Conservation (phyloP, 2,329 filamentous ascomycete genomes). For the Epichloe festucae region DNA sequence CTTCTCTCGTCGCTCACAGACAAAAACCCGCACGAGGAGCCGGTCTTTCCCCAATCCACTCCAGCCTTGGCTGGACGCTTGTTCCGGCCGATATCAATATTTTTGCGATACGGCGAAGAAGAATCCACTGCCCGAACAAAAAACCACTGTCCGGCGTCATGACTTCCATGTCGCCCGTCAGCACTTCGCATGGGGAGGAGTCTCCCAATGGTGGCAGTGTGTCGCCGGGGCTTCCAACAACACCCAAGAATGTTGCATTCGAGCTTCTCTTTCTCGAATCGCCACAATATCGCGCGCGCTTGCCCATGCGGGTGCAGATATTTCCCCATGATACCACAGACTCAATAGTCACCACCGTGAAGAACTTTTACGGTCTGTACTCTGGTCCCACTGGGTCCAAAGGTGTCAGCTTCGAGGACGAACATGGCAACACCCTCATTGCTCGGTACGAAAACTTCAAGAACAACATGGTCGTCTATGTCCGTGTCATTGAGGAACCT, state of each 20-base stretch:
- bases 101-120: background rate
- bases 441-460: slow-evolving; percentile 91
- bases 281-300: slow-evolving; percentile 56
- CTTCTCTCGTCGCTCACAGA: background rate
- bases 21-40: slow-evolving; percentile 23
- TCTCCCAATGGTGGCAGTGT: slow-evolving; percentile 30
- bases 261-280: slow-evolving; percentile 58
- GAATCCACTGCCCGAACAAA: background rate
- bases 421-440: slow-evolving; percentile 79
- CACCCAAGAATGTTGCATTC: slow-evolving; percentile 66
- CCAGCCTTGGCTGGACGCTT: slow-evolving; percentile 9
- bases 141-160: slow-evolving; percentile 17
- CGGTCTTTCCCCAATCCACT: slow-evolving; percentile 11
- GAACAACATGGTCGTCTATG: slow-evolving; percentile 86
- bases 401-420: slow-evolving; percentile 92
- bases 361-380: slow-evolving; percentile 97
- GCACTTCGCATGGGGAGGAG: slow-evolving; percentile 18
- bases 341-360: slow-evolving; percentile 94
- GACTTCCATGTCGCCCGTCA: slow-evolving; percentile 34
- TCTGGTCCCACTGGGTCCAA: slow-evolving; percentile 55
- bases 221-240: slow-evolving; percentile 33
- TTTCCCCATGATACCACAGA: slow-evolving; percentile 93
- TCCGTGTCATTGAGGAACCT: slow-evolving; percentile 62
- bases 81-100: slow-evolving; percentile 8
- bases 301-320: slow-evolving; percentile 82